Evolutionary conservation across 139 green algal species (phyloP).

Genomic region (Chlorella sp.): DNA sequence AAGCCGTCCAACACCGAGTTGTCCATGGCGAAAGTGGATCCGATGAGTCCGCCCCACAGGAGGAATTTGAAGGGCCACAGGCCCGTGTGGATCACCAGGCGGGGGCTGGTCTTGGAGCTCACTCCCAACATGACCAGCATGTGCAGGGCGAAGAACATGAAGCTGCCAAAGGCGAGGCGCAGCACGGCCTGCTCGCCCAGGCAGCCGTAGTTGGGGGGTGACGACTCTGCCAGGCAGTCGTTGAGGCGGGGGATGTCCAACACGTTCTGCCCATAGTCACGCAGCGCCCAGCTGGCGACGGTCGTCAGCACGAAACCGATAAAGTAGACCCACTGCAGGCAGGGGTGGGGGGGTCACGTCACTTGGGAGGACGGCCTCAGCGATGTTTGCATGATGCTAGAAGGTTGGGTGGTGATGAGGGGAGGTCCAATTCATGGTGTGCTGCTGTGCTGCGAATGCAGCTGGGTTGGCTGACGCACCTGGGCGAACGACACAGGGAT

Average conservation of each 20-base stretch:
- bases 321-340: conserved; percentile 63
- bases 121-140: conserved; percentile 63
- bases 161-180: conserved; percentile 80
- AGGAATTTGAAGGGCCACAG: conserved; percentile 64
- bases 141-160: conserved; percentile 76
- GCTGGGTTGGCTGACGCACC: too few relatives aligned
- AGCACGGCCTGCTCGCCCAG: conserved; percentile 71
- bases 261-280: conserved; percentile 61
- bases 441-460: too few relatives aligned
- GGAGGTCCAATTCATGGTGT: too few relatives aligned
- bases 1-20: conserved; percentile 62
- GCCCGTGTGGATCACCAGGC: conserved; percentile 65
- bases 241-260: conserved; percentile 44
- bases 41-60: conserved; percentile 49
- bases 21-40: conserved; percentile 73
- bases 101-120: conserved; percentile 42
- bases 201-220: conserved; percentile 39
- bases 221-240: neutral
- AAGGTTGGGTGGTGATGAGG: too few relatives aligned
- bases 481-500: too few relatives aligned
- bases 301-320: conserved; percentile 54
- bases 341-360: neutral
- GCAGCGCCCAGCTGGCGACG: conserved; percentile 66
- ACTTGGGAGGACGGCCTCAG: too few relatives aligned
- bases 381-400: too few relatives aligned